Percentiles rank a stretch among this genome's conserved stretches.
Conservation (phyloP, 805 yeast species). For the Lipomyces yamadae region DNA sequence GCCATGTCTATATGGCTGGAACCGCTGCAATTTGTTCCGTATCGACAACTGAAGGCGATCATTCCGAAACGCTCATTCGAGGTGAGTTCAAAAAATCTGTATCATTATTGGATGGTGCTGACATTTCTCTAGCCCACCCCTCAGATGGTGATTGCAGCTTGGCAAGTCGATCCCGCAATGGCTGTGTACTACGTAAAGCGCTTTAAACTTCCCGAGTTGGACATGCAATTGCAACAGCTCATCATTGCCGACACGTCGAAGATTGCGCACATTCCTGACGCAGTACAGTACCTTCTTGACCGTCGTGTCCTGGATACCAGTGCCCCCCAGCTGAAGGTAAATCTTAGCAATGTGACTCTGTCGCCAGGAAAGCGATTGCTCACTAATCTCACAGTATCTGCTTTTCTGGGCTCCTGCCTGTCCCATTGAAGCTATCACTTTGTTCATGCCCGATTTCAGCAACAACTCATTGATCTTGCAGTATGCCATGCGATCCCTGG, state of each 20-base stretch:
- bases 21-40: conserved; percentile 54
- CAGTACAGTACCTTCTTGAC: conserved; percentile 58
- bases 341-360: not conserved
- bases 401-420: conserved; percentile 75
- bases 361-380: too few species aligned
- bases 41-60: conserved; percentile 27
- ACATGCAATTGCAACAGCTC: conserved; percentile 52
- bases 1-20: conserved; percentile 78
- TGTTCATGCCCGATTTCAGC: conserved; percentile 77
- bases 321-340: conserved; percentile 29
- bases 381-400: conserved; percentile 34
- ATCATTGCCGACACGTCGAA: conserved; percentile 62
- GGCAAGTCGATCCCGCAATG: conserved; percentile 67
- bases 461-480: conserved; percentile 72
- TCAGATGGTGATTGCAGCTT: conserved; percentile 51
- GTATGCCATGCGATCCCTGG: conserved; percentile 87
- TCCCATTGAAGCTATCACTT: conserved; percentile 83
- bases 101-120: too few species aligned
- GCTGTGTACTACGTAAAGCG: conserved; percentile 74
- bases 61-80: conserved; percentile 33
- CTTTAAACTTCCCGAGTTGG: conserved; percentile 51
- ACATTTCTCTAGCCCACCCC: conserved; percentile 21
- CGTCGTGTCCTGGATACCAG: conserved; percentile 31
- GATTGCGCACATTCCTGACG: conserved; percentile 61
- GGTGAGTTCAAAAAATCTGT: not conserved